Conservation (phyloP, 1,284 basidiomycete genomes). For the Trichosporon coremiiforme region DNA sequence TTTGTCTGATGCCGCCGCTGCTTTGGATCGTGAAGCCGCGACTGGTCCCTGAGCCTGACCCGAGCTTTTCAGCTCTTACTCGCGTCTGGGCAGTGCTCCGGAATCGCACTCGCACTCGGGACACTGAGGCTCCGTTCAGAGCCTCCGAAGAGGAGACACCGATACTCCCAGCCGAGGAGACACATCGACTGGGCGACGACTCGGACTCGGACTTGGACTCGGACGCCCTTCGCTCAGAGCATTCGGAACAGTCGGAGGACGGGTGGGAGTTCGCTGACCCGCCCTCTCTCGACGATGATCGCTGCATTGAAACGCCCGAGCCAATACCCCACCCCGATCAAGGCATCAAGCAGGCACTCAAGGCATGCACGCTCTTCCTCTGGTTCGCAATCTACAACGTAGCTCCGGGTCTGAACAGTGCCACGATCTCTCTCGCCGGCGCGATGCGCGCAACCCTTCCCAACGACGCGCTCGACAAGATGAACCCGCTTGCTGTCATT, state of each 20-base stretch:
- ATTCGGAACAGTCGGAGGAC: not conserved
- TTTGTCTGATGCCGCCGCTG: conserved; percentile 35
- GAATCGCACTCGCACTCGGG: no score
- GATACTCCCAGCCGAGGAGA: no score
- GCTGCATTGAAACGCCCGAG: not conserved
- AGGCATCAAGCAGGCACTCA: not conserved
- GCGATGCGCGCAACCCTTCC: not conserved
- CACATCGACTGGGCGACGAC: not conserved
- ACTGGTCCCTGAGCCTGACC: conserved; percentile 26
- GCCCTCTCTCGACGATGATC: not conserved
- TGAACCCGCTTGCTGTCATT: not conserved
- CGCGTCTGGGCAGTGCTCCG: not conserved
- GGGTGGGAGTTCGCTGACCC: not conserved
- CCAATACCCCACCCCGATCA: not conserved
- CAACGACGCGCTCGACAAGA: not conserved
- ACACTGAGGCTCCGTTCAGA: no score
- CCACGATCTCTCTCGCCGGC: not conserved
- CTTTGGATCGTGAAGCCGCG: conserved; percentile 26
- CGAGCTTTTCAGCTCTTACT: not conserved
- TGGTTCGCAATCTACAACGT: conserved; percentile 31
- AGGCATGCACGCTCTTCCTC: conserved; percentile 32
- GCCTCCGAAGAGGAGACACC: not conserved
- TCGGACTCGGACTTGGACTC: no score
- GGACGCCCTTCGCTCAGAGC: no score
- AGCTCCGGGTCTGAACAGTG: not conserved